Percentiles rank a stretch among this genome's conserved stretches.
Conservation (phyloP, 345 rosid genomes). For the Populus alba region DNA sequence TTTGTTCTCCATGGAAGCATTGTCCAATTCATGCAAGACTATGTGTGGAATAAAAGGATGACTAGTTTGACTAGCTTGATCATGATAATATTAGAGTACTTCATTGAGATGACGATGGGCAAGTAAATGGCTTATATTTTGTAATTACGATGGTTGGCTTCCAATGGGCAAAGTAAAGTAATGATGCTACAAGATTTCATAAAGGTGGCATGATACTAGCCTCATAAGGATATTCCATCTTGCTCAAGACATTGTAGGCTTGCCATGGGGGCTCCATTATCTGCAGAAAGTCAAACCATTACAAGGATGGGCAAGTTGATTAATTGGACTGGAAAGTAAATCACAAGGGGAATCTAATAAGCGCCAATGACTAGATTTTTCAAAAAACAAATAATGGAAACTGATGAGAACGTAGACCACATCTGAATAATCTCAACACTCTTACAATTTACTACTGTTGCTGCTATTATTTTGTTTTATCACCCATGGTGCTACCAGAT, state of each 20-base stretch:
- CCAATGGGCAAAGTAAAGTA: not conserved
- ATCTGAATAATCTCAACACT: not conserved
- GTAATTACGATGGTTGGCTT: not conserved
- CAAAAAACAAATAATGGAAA: not conserved
- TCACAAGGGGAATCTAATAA: not conserved
- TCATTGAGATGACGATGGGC: not conserved
- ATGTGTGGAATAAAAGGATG: not conserved
- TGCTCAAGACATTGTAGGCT: slow-evolving; percentile 73
- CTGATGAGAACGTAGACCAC: not conserved
- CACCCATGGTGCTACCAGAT: not conserved
- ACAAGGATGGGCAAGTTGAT: not conserved
- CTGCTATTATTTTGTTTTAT: not conserved
- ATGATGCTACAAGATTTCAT: not conserved
- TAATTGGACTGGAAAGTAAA: not conserved
- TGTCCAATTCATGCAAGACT: not conserved
- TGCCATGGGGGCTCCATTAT: slow-evolving; percentile 97
- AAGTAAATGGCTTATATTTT: not conserved
- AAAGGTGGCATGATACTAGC: slow-evolving; percentile 33
- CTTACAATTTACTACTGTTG: not conserved
- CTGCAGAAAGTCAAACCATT: slow-evolving; percentile 35
- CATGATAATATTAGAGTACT: not conserved
- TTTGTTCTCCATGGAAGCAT: not conserved
- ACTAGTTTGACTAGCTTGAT: not conserved
- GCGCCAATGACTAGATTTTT: not conserved
- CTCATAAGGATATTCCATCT: slow-evolving; percentile 96